Evolutionary conservation across 345 rosid species (phyloP).

Genomic region (Hevea brasiliensis): DNA sequence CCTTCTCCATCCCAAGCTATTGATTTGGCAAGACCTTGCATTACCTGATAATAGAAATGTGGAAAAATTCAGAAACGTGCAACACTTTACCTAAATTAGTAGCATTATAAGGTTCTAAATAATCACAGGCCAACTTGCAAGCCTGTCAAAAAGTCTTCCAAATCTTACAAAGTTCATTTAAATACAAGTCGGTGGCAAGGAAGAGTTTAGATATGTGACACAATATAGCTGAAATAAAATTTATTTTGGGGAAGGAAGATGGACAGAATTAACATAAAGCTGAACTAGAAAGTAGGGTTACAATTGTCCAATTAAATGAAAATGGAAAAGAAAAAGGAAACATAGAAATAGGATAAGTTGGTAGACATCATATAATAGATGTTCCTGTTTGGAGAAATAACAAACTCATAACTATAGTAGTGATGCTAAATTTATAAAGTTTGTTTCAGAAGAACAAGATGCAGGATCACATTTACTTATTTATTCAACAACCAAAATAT

Average conservation of each 20-base stretch:
- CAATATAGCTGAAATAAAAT: neutral
- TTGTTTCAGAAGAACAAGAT: neutral
- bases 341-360: neutral
- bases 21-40: slow-evolving; percentile 99
- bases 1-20: slow-evolving; percentile 99
- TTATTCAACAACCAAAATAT: neutral
- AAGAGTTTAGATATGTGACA: neutral
- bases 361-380: neutral
- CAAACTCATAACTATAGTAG: neutral
- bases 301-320: neutral
- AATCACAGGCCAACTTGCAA: neutral
- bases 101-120: neutral
- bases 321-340: neutral
- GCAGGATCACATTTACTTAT: neutral
- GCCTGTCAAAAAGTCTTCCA: neutral
- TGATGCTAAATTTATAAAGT: neutral
- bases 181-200: neutral
- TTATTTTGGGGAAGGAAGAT: neutral
- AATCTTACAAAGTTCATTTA: neutral
- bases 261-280: neutral
- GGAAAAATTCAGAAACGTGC: neutral
- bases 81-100: neutral
- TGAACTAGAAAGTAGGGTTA: neutral
- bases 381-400: neutral
- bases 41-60: slow-evolving; percentile 52